These are phyloP conservation scores for Grosmannia huntii DNA, from an alignment of 2,329 filamentous ascomycete genomes.

Conservation along the genomic window DNA sequence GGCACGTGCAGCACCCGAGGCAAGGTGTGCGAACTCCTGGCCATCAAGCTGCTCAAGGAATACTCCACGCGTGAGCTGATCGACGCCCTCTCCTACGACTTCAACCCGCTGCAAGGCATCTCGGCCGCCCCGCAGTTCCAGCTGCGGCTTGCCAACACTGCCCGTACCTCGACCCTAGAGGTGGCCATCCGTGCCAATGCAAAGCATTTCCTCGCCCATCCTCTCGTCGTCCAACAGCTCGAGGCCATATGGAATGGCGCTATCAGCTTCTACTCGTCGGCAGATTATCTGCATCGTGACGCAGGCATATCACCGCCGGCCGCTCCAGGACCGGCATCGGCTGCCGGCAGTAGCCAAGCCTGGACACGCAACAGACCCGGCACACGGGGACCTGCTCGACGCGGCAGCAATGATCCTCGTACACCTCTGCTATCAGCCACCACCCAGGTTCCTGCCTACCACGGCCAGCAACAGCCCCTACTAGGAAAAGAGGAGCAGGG, in stretches of 20 bases:
- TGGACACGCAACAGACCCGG: too few relatives aligned
- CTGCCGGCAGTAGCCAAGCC: slow-evolving; percentile 5
- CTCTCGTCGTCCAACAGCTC: slow-evolving; percentile 84
- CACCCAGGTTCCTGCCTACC: neutral
- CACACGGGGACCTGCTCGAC: slow-evolving; percentile 6
- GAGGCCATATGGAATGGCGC: slow-evolving; percentile 95
- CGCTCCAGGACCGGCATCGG: neutral
- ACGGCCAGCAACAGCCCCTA: neutral
- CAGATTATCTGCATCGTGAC: slow-evolving; percentile 68
- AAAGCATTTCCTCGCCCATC: slow-evolving; percentile 85
- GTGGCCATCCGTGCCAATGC: slow-evolving; percentile 86
- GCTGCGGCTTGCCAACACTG: slow-evolving; percentile 40
- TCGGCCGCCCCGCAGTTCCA: slow-evolving; percentile 26
- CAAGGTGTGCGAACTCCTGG: slow-evolving; percentile 79
- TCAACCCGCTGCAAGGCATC: slow-evolving; percentile 79
- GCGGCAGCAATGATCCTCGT: slow-evolving; percentile 24
- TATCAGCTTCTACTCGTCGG: slow-evolving; percentile 84
- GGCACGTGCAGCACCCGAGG: slow-evolving; percentile 75
- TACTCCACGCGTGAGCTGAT: slow-evolving; percentile 83
- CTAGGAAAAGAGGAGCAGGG: slow-evolving; percentile 18
- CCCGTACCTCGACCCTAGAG: slow-evolving; percentile 73
- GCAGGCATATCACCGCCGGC: slow-evolving; percentile 21
- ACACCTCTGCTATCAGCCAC: slow-evolving; percentile 37
- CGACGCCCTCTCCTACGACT: slow-evolving; percentile 89
- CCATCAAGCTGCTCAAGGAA: slow-evolving; percentile 80